Evolutionary conservation across 1,139 yeast genomes (phyloP).

Genomic region (Eremothecium coryli): DNA sequence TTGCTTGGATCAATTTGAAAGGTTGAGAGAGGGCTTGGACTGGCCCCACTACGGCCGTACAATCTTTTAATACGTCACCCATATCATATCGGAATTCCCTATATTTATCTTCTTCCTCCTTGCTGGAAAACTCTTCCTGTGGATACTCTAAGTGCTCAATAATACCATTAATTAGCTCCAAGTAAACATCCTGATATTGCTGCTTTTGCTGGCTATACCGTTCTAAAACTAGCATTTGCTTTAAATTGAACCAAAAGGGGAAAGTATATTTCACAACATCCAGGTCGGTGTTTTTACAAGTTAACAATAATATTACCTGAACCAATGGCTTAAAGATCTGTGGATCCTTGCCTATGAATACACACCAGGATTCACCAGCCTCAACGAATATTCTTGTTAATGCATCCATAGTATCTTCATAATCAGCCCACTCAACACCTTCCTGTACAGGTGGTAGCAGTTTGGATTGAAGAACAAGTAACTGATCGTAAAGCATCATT

Average conservation of each 20-base stretch:
- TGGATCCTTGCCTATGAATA: conserved; percentile 68
- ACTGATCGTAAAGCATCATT: conserved; percentile 56
- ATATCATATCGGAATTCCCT: conserved; percentile 89
- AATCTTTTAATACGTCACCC: conserved; percentile 93
- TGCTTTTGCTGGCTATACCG: conserved; percentile 52
- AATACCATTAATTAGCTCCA: conserved; percentile 56
- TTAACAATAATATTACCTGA: conserved; percentile 46
- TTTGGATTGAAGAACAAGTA: conserved; percentile 42
- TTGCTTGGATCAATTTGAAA: conserved; percentile 24
- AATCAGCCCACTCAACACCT: conserved; percentile 20
- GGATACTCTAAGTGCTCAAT: conserved; percentile 75
- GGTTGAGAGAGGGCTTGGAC: conserved; percentile 48
- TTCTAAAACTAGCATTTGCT: conserved; percentile 57
- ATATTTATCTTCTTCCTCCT: conserved; percentile 84
- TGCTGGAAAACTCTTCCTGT: conserved; percentile 32
- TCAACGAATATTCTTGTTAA: conserved; percentile 75
- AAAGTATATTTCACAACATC: conserved; percentile 88
- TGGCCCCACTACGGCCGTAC: conserved; percentile 85
- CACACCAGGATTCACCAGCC: conserved; percentile 96
- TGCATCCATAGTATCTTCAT: conserved; percentile 53
- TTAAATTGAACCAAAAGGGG: conserved; percentile 81
- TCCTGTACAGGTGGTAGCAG: conserved; percentile 19
- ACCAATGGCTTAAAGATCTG: conserved; percentile 64
- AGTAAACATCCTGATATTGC: conserved; percentile 51
- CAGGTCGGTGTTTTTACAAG: conserved; percentile 45